These are phyloP conservation scores for Aspergillus saccharolyticus DNA, from an alignment of 495 filamentous ascomycete genomes.

Conservation along the genomic window DNA sequence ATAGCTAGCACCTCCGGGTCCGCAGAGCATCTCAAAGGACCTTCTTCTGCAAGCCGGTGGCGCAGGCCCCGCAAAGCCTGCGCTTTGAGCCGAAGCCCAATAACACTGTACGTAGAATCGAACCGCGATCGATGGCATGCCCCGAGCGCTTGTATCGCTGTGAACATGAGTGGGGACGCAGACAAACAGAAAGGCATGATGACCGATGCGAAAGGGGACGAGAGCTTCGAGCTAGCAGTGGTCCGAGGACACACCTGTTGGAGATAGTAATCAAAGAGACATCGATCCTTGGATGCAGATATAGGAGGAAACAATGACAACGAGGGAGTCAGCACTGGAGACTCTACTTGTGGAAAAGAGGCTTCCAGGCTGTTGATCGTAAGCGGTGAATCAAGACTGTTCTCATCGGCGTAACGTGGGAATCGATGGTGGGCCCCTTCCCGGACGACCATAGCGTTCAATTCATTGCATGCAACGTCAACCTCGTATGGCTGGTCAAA, in stretches of 20 bases:
- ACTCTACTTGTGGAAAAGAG: background rate
- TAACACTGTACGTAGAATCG: constrained; percentile 25
- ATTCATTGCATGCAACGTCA: constrained; percentile 27
- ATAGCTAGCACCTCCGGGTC: constrained; percentile 39
- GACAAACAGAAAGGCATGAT: constrained; percentile 37
- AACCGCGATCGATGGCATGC: constrained; percentile 36
- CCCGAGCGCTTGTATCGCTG: constrained; percentile 37
- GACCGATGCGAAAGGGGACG: constrained; percentile 40
- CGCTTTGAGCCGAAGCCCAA: constrained; percentile 35
- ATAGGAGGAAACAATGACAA: constrained; percentile 30
- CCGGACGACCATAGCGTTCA: constrained; percentile 19
- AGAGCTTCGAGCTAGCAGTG: constrained; percentile 29
- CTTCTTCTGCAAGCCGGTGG: constrained; percentile 26
- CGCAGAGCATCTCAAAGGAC: constrained; percentile 17
- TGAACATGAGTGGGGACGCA: constrained; percentile 34
- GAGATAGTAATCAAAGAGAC: constrained; percentile 42
- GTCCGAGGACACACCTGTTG: constrained; percentile 41
- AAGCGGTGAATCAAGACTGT: background rate
- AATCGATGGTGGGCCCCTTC: background rate
- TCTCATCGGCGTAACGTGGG: background rate
- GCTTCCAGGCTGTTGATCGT: background rate
- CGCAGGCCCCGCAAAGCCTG: constrained; percentile 37
- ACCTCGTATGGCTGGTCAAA: constrained; percentile 29
- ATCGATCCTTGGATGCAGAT: constrained; percentile 22
- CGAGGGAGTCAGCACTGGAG: constrained; percentile 11